Conservation (phyloP, 164 flowering plant genomes). For the Tetracentron sinense region DNA sequence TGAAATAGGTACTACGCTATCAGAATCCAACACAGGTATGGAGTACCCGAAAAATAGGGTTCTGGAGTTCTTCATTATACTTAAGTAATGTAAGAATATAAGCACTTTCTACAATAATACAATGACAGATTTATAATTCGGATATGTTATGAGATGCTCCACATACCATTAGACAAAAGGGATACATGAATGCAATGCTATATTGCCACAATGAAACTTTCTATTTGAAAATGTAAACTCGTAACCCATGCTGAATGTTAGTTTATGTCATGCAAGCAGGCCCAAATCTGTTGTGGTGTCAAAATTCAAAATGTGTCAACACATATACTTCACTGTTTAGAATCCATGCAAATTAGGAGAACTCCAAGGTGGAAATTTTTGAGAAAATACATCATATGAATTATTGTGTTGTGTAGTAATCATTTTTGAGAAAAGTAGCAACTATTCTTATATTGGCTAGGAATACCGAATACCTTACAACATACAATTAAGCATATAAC, state of each 20-base stretch:
- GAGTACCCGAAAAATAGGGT: no score
- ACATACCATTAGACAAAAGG: not conserved
- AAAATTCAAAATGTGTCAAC: not conserved
- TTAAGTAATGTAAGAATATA: no score
- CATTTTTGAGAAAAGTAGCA: not conserved
- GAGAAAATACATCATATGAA: not conserved
- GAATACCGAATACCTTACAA: not conserved
- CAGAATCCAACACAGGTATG: no score
- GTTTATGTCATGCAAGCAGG: no score
- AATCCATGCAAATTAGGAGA: not conserved
- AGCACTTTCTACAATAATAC: no score
- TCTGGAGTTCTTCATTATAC: no score
- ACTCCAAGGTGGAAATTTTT: not conserved
- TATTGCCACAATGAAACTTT: not conserved
- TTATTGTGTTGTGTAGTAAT: not conserved
- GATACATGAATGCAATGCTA: not conserved
- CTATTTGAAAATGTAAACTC: not conserved
- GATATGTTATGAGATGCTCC: not conserved
- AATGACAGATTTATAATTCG: not conserved
- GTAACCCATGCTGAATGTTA: not conserved
- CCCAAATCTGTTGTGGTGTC: not conserved
- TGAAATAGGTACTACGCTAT: no score
- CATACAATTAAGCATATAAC: not conserved
- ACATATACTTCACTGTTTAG: no score
- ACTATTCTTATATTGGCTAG: not conserved